phyloP scores from a whole-genome alignment of 2,329 filamentous ascomycete species.

The Clarireedia sp. region DNA sequence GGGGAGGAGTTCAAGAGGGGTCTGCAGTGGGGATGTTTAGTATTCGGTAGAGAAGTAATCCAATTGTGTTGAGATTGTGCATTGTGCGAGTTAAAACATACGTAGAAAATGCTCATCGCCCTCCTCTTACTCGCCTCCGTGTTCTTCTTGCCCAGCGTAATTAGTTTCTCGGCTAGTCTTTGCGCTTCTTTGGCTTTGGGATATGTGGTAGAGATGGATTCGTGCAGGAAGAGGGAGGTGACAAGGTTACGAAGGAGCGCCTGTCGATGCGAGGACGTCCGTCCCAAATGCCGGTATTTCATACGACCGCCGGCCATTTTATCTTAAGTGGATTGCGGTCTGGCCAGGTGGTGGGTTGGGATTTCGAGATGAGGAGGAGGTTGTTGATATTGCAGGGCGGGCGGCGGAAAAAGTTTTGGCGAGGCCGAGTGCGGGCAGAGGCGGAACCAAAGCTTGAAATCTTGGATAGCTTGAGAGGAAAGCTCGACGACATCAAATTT shows the following conservation, averaged over 20 bases:
- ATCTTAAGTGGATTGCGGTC: not conserved
- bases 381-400: not conserved
- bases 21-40: constrained; percentile 38
- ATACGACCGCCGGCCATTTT: constrained; percentile 77
- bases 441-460: not conserved
- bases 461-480: not conserved
- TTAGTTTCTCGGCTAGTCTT: constrained; percentile 84
- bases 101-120: constrained; percentile 78
- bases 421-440: constrained; percentile 4
- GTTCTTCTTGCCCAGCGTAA: constrained; percentile 89
- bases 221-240: constrained; percentile 86
- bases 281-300: constrained; percentile 84
- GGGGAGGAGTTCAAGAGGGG: constrained; percentile 60
- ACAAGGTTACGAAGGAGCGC: constrained; percentile 93
- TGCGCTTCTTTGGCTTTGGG: constrained; percentile 97
- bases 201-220: constrained; percentile 91
- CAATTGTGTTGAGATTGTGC: not conserved
- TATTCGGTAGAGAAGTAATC: not conserved
- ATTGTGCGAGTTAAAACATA: constrained; percentile 39
- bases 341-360: not conserved
- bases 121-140: constrained; percentile 70
- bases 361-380: not conserved
- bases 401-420: constrained; percentile 17
- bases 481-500: constrained; percentile 10
- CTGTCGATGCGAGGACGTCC: constrained; percentile 78